These are phyloP conservation scores for Cladosporium colombiae DNA, from an alignment of 2,329 filamentous ascomycete species.

Conservation along the genomic window DNA sequence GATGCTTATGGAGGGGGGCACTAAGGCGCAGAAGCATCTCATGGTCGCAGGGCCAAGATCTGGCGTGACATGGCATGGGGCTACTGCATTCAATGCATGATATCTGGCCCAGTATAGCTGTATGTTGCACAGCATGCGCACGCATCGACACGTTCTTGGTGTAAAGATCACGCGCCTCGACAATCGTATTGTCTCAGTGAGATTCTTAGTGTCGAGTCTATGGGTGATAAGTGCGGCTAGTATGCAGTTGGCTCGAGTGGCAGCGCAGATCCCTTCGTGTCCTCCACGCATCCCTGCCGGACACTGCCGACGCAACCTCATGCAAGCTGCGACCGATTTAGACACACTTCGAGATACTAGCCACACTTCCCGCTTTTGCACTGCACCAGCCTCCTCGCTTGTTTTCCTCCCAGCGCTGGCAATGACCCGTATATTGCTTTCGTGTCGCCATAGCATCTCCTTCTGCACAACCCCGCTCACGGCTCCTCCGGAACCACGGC, in stretches of 20 bases:
- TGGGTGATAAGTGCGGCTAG: not conserved
- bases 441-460: not conserved
- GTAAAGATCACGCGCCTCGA: not conserved
- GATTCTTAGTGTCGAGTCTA: conserved; percentile 3
- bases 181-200: conserved; percentile 7
- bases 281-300: not conserved
- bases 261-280: not conserved
- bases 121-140: conserved; percentile 1
- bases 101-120: not conserved
- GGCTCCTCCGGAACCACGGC: not conserved
- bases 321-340: conserved; percentile 2
- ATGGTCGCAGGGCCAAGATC: conserved; percentile 4
- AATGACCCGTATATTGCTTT: conserved; percentile 3
- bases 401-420: not conserved
- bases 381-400: conserved; percentile 2
- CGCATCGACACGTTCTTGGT: conserved; percentile 1
- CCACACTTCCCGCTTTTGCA: conserved; percentile 1
- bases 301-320: not conserved
- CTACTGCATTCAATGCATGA: not conserved
- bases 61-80: not conserved
- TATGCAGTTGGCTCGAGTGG: not conserved
- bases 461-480: conserved; percentile 2
- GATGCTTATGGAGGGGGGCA: not conserved
- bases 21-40: conserved; percentile 1
- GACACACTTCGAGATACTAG: not conserved